A percentile compares a stretch with the other conserved stretches of the same genome.
These are phyloP conservation scores for Alloascoidea hylecoeti DNA, from an alignment of 805 yeast species.

Conservation along the genomic window DNA sequence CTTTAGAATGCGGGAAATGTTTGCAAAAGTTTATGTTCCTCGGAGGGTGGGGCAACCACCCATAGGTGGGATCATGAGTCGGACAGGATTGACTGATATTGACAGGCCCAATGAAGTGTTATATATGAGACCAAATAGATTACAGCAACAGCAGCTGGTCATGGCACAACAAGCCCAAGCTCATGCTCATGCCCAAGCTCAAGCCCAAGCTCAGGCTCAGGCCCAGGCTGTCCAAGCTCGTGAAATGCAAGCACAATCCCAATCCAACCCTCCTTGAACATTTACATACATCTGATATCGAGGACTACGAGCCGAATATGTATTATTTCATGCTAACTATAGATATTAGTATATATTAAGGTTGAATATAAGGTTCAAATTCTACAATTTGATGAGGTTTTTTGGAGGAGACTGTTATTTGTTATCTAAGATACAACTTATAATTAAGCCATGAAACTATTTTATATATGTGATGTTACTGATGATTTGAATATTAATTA, in stretches of 20 bases:
- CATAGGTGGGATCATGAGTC: conserved; percentile 1
- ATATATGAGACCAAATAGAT: conserved; percentile 4
- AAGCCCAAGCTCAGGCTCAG: conserved; percentile 5
- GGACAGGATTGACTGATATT: conserved; percentile 1
- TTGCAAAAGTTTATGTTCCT: conserved; percentile 13
- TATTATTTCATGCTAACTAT: too few species aligned
- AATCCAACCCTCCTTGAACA: too few species aligned
- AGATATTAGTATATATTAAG: too few species aligned
- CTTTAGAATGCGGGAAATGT: conserved; percentile 76
- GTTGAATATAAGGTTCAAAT: too few species aligned
- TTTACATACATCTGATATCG: too few species aligned
- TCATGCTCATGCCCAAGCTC: conserved; percentile 3
- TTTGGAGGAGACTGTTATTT: too few species aligned
- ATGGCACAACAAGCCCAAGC: conserved; percentile 4
- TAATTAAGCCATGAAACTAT: too few species aligned
- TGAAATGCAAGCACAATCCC: background rate
- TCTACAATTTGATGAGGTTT: too few species aligned
- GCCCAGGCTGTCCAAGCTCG: conserved; percentile 5
- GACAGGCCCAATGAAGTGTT: background rate
- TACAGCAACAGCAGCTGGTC: conserved; percentile 7
- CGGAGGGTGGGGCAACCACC: background rate
- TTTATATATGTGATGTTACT: too few species aligned
- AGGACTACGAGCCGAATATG: too few species aligned
- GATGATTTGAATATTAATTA: too few species aligned
- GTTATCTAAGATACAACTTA: too few species aligned